These are phyloP conservation scores for Pulveroboletus sp. DNA, from an alignment of 768 basidiomycete species.

Conservation along the genomic window DNA sequence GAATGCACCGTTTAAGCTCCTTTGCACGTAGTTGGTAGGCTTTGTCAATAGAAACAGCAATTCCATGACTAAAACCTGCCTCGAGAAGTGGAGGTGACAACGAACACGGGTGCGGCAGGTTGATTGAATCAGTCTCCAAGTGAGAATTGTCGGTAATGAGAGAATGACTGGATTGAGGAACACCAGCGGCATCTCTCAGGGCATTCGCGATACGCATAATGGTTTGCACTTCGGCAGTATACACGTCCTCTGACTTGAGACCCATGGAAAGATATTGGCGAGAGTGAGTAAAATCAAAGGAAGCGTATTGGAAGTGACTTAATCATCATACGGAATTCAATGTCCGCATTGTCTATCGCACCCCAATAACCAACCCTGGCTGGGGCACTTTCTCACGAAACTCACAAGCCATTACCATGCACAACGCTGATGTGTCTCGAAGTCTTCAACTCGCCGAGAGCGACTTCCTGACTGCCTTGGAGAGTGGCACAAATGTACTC, in stretches of 20 bases:
- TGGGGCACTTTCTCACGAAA: not conserved
- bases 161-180: not conserved
- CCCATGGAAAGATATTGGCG: not conserved
- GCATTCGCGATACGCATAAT: not conserved
- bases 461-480: not conserved
- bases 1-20: not conserved
- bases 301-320: no score
- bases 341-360: constrained; percentile 16
- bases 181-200: not conserved
- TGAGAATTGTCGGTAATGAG: not conserved
- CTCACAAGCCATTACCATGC: not conserved
- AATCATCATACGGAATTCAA: not conserved
- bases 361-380: no score
- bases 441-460: not conserved
- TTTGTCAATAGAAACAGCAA: not conserved
- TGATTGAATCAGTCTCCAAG: not conserved
- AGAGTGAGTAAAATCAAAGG: not conserved
- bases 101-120: not conserved
- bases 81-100: not conserved
- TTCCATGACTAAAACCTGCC: not conserved
- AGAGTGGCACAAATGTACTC: not conserved
- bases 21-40: not conserved
- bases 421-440: constrained; percentile 1
- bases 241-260: not conserved
- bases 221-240: not conserved